These are phyloP conservation scores for Xylaria polymorpha DNA, from an alignment of 2,329 filamentous ascomycete genomes.

Conservation along the genomic window DNA sequence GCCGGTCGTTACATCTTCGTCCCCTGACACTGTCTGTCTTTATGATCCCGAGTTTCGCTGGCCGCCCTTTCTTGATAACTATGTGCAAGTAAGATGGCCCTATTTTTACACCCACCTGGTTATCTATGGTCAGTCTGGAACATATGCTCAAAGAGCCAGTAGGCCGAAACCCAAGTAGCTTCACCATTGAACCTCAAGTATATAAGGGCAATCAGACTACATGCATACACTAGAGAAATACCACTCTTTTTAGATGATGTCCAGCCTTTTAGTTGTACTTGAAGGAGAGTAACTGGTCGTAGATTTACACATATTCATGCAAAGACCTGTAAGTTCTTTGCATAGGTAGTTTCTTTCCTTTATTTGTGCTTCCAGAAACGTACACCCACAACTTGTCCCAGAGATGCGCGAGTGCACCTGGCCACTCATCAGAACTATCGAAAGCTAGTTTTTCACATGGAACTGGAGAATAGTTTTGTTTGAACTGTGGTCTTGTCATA, in stretches of 20 bases:
- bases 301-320: background rate
- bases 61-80: too few species aligned
- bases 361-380: background rate
- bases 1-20: conserved; percentile 73
- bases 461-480: conserved; percentile 15
- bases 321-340: background rate
- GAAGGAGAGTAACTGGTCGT: too few species aligned
- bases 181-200: background rate
- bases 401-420: background rate
- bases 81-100: background rate
- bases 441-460: background rate
- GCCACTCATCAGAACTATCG: background rate
- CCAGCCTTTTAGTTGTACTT: too few species aligned
- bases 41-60: background rate
- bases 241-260: too few species aligned
- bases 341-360: background rate
- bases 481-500: conserved; percentile 40
- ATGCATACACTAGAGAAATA: too few species aligned
- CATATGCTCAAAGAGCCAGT: too few species aligned
- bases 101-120: background rate
- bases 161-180: background rate
- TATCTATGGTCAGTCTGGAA: background rate
- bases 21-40: background rate
- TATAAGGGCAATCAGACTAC: background rate
- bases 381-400: background rate